Percentiles rank a stretch among this genome's conserved stretches.
phyloP scores from a whole-genome alignment of 495 filamentous ascomycete species.

The Evansstolkia leycettana region DNA sequence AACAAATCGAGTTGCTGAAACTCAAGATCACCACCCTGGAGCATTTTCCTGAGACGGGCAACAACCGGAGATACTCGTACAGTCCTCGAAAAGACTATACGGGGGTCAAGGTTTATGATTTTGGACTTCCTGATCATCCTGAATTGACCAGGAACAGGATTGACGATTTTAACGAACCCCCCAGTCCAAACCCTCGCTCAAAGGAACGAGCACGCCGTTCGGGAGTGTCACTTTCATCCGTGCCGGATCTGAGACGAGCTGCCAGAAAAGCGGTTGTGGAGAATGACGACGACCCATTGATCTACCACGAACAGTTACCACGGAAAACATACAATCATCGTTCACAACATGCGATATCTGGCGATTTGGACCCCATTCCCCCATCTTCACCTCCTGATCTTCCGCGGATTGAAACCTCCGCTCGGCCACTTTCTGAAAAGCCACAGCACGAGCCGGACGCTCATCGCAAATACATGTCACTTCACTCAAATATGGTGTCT shows the following conservation, averaged over 20 bases:
- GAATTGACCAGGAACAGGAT: slow-evolving; percentile 19
- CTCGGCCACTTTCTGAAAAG: slow-evolving; percentile 8
- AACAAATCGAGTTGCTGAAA: slow-evolving; percentile 22
- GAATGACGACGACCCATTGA: slow-evolving; percentile 20
- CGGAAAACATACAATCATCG: slow-evolving; percentile 6
- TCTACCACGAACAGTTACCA: slow-evolving; percentile 19
- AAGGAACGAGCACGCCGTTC: slow-evolving; percentile 15
- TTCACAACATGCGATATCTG: slow-evolving; percentile 3
- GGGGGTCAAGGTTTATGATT: slow-evolving; percentile 21
- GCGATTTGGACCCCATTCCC: slow-evolving; percentile 6
- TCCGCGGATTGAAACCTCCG: slow-evolving; percentile 12
- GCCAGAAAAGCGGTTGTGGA: slow-evolving; percentile 13
- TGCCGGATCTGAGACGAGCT: slow-evolving; percentile 14
- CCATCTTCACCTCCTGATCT: slow-evolving; percentile 26
- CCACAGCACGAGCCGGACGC: slow-evolving; percentile 10
- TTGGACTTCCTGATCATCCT: slow-evolving; percentile 15
- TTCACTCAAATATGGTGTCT: slow-evolving; percentile 11
- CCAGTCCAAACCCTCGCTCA: slow-evolving; percentile 29
- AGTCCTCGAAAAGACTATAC: slow-evolving; percentile 24
- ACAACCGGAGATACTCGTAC: slow-evolving; percentile 13
- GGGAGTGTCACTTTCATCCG: slow-evolving; percentile 13
- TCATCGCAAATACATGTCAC: slow-evolving; percentile 12
- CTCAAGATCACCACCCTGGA: slow-evolving; percentile 16
- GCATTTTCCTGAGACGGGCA: slow-evolving; percentile 13
- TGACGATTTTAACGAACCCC: slow-evolving; percentile 23